Evolutionary conservation across 176 grass and related monocot species (phyloP).

Genomic region (Eragrostis nindensis): DNA sequence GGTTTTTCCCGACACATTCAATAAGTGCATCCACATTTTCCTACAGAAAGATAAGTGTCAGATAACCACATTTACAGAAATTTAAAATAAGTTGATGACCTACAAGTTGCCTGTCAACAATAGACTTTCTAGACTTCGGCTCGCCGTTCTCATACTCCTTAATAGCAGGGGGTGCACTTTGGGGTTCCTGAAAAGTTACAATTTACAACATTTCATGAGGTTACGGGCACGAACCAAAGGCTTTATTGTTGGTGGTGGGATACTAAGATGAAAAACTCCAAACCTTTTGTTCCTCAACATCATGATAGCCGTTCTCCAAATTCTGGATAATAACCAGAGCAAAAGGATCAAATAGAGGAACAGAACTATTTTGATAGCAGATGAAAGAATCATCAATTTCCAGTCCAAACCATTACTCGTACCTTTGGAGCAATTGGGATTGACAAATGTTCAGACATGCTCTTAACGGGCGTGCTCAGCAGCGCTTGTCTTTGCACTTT

Average conservation of each 20-base stretch:
- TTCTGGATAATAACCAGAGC: slow-evolving; percentile 40
- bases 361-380: slow-evolving; percentile 14
- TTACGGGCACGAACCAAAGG: slow-evolving; percentile 24
- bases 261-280: slow-evolving; percentile 14
- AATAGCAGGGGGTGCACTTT: slow-evolving; percentile 88
- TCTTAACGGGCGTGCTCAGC: slow-evolving; percentile 71
- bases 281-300: slow-evolving; percentile 68
- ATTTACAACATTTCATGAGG: slow-evolving; percentile 29
- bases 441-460: slow-evolving; percentile 96
- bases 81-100: slow-evolving; percentile 38
- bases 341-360: slow-evolving; percentile 27
- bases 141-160: slow-evolving; percentile 74
- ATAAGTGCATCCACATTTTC: slow-evolving; percentile 89
- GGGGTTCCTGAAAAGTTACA: slow-evolving; percentile 71
- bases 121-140: slow-evolving; percentile 67
- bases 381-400: slow-evolving; percentile 22
- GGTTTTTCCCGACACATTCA: slow-evolving; percentile 71
- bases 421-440: slow-evolving; percentile 82
- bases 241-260: too few relatives aligned
- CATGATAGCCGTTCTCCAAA: slow-evolving; percentile 69
- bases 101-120: slow-evolving; percentile 83
- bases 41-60: slow-evolving; percentile 57
- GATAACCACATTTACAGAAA: slow-evolving; percentile 35
- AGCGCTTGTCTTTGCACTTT: slow-evolving; percentile 83
- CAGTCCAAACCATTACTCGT: slow-evolving; percentile 45